Percentiles rank a stretch among this genome's conserved stretches.
Conservation (phyloP, 1,284 basidiomycete genomes). For the Coriolopsis trogii region DNA sequence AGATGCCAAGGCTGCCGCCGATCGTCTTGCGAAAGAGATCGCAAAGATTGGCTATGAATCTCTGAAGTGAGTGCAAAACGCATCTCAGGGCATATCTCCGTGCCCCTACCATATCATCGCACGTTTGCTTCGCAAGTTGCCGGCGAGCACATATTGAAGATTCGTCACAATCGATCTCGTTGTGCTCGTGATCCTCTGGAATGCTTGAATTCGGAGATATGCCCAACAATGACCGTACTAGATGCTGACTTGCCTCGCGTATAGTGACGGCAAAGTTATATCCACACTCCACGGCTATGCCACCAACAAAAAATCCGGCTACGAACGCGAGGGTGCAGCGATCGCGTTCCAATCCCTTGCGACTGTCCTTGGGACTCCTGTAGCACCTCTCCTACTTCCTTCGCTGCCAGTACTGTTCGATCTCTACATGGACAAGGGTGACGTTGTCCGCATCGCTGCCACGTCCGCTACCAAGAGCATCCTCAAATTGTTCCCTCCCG, state of each 20-base stretch:
- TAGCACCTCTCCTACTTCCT: conserved; percentile 82
- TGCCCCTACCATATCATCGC: no score
- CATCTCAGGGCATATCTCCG: no score
- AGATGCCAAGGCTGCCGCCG: conserved; percentile 83
- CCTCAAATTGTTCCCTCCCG: conserved; percentile 84
- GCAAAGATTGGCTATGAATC: conserved; percentile 63
- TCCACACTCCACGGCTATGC: conserved; percentile 73
- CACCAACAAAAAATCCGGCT: conserved; percentile 88
- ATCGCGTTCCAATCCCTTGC: conserved; percentile 85
- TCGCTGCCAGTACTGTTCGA: conserved; percentile 84
- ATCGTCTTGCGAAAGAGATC: conserved; percentile 74
- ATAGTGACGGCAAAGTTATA: conserved; percentile 66
- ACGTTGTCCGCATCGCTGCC: conserved; percentile 87
- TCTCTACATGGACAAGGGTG: conserved; percentile 93
- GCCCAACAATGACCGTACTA: no score
- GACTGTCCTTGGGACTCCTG: conserved; percentile 71
- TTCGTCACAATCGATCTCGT: no score
- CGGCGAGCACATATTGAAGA: no score
- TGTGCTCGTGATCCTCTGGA: no score
- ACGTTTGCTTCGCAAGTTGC: no score
- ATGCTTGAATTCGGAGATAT: no score
- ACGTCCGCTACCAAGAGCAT: conserved; percentile 84
- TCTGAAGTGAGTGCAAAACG: conserved; percentile 64
- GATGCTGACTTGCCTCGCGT: conserved; percentile 15
- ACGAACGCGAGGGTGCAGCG: conserved; percentile 90